Conservation (phyloP, 1,284 basidiomycete genomes). For the Melampsora larici-populina region DNA sequence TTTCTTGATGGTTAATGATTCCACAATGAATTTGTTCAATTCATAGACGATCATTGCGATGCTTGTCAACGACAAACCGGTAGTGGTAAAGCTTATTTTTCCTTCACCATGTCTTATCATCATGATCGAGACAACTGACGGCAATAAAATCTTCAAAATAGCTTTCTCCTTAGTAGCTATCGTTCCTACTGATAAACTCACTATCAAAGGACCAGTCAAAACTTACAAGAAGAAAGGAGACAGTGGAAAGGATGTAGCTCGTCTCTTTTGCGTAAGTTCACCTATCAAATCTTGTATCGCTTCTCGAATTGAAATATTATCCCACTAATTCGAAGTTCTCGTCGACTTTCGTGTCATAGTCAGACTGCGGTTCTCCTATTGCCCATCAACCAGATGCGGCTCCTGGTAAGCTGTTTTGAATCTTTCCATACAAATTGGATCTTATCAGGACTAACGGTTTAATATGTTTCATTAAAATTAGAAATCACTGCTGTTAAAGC, state of each 20-base stretch:
- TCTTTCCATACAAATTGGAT: neutral
- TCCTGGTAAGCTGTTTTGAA: neutral
- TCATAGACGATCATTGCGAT: slow-evolving; percentile 1
- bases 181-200: neutral
- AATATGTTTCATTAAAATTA: neutral
- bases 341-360: neutral
- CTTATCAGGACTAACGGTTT: too few relatives aligned
- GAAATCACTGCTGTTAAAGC: neutral
- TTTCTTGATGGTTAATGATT: neutral
- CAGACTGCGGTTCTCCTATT: slow-evolving; percentile 3
- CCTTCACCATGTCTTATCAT: neutral
- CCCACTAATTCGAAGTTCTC: too few relatives aligned
- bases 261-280: neutral
- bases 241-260: neutral
- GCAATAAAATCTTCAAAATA: neutral
- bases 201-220: neutral
- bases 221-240: neutral
- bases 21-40: neutral
- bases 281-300: too few relatives aligned
- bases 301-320: too few relatives aligned
- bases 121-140: neutral
- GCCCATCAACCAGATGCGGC: neutral
- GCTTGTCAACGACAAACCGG: slow-evolving; percentile 1
- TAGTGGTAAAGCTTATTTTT: neutral
- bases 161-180: neutral